A percentile compares a stretch with the other conserved stretches of the same genome.
Conservation (phyloP, 371 early-diverging fungal species). For the Chytridium lagenaria region DNA sequence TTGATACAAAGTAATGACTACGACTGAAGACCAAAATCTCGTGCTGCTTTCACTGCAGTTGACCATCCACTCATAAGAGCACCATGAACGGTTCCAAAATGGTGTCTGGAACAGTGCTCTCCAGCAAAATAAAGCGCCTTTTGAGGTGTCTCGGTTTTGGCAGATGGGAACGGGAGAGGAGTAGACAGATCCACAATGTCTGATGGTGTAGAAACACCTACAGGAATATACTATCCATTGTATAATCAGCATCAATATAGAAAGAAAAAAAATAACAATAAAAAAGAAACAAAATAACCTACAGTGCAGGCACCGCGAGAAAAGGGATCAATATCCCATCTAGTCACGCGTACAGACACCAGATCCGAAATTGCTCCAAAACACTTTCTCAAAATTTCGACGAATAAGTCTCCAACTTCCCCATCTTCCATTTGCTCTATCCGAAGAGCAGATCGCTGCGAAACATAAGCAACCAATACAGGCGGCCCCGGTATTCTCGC, state of each 20-base stretch:
- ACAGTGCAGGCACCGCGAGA: constrained; percentile 30
- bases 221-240: constrained; percentile 7
- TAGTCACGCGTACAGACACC: constrained; percentile 24
- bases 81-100: constrained; percentile 37
- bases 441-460: constrained; percentile 28
- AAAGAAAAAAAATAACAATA: not conserved
- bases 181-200: constrained; percentile 22
- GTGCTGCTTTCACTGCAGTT: constrained; percentile 25
- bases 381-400: constrained; percentile 23
- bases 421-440: constrained; percentile 32
- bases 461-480: constrained; percentile 30
- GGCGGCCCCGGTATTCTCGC: constrained; percentile 24
- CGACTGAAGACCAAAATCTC: constrained; percentile 8
- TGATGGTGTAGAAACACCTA: constrained; percentile 22
- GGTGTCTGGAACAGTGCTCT: constrained; percentile 32
- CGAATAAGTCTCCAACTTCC: constrained; percentile 30
- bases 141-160: not conserved
- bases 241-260: not conserved
- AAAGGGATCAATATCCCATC: constrained; percentile 37
- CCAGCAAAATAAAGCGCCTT: constrained; percentile 34
- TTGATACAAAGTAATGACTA: not conserved
- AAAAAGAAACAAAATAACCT: not conserved
- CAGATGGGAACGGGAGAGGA: constrained; percentile 23
- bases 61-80: constrained; percentile 28
- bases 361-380: constrained; percentile 27